These are phyloP conservation scores for Psilocybe subaeruginosa DNA, from an alignment of 768 basidiomycete species.

Conservation along the genomic window DNA sequence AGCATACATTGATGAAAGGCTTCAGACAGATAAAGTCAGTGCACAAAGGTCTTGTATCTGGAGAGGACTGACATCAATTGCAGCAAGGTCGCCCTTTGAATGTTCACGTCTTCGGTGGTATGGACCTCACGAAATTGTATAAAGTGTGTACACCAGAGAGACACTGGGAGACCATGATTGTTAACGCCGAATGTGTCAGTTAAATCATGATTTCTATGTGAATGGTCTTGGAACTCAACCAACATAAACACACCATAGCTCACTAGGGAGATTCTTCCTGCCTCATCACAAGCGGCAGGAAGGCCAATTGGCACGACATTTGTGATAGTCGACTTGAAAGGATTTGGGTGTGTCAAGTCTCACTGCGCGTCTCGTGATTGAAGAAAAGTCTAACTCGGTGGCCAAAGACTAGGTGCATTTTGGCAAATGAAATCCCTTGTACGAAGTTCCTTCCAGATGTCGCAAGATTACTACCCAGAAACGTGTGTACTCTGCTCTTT, in stretches of 20 bases:
- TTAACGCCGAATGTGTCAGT: constrained; percentile 61
- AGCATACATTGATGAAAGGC: not conserved
- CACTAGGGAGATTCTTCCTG: constrained; percentile 68
- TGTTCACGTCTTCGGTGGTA: constrained; percentile 62
- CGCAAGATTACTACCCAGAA: constrained; percentile 81
- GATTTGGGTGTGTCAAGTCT: constrained; percentile 55
- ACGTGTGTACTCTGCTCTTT: constrained; percentile 42
- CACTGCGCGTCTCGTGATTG: not conserved
- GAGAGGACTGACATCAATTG: not conserved
- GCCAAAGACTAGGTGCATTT: constrained; percentile 62
- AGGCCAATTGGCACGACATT: constrained; percentile 52
- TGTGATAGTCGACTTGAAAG: constrained; percentile 72
- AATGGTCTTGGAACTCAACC: not conserved
- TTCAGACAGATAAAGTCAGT: constrained; percentile 69
- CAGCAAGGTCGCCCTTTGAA: constrained; percentile 76
- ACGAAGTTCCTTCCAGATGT: constrained; percentile 67
- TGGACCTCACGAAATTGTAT: constrained; percentile 62
- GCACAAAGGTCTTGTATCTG: not conserved
- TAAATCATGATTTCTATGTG: not conserved
- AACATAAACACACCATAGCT: constrained; percentile 35
- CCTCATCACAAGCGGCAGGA: constrained; percentile 59
- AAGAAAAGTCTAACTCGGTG: not conserved
- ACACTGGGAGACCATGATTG: constrained; percentile 66
- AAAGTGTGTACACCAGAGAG: constrained; percentile 58
- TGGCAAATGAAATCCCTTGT: constrained; percentile 77